A percentile compares a stretch with the other conserved stretches of the same genome.
phyloP scores from a whole-genome alignment of 176 grass and related monocot species.

The Puya raimondii region DNA sequence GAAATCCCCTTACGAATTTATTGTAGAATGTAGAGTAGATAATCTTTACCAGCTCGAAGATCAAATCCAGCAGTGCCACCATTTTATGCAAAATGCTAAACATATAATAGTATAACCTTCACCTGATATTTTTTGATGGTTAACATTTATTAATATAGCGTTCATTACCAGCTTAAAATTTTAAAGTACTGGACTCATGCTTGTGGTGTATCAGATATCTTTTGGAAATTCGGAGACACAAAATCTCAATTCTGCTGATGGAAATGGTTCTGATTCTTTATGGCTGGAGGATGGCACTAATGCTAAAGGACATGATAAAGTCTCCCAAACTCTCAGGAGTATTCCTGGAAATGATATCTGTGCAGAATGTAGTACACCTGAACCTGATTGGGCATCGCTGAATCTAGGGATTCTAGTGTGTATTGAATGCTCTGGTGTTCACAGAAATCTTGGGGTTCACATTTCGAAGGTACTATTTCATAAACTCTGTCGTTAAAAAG shows the following conservation, averaged over 20 bases:
- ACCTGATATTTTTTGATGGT: neutral
- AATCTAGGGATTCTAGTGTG: constrained; percentile 93
- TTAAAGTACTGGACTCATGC: neutral
- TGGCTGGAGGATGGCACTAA: constrained; percentile 32
- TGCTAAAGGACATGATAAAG: constrained; percentile 51
- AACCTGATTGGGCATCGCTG: constrained; percentile 93
- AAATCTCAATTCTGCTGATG: constrained; percentile 19
- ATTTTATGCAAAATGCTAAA: neutral
- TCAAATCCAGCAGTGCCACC: neutral
- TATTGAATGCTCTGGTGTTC: constrained; percentile 92
- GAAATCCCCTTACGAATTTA: too few species aligned
- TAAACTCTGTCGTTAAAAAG: neutral
- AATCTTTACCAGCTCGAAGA: neutral
- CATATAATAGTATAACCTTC: neutral
- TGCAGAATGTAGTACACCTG: constrained; percentile 74
- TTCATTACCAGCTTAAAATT: neutral
- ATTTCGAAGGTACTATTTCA: constrained; percentile 68
- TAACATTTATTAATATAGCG: neutral
- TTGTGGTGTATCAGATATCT: constrained; percentile 41
- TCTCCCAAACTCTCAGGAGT: constrained; percentile 44
- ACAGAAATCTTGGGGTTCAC: constrained; percentile 95
- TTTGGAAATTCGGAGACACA: constrained; percentile 34
- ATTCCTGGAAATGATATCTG: constrained; percentile 92
- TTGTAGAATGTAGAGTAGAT: too few species aligned
- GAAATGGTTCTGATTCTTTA: constrained; percentile 31